Conservation (phyloP, 176 grass and related monocot genomes). For the Poa annua region DNA sequence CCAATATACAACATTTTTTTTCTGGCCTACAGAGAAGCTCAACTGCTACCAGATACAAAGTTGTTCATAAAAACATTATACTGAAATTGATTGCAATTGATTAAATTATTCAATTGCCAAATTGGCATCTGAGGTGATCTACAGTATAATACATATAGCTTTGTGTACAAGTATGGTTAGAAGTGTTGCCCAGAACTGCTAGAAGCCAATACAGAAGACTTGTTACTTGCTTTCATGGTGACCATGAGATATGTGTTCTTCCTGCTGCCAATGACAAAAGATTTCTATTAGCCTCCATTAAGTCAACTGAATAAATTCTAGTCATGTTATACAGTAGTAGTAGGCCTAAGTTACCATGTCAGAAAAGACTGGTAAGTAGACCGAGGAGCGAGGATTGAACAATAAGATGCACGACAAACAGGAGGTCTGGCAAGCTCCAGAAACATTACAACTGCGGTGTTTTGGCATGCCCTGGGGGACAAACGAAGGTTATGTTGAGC, state of each 20-base stretch:
- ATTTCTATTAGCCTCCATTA: neutral
- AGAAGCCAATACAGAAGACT: neutral
- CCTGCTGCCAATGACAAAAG: neutral
- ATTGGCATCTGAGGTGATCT: neutral
- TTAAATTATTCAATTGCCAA: neutral
- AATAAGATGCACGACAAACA: neutral
- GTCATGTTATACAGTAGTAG: neutral
- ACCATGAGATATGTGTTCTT: neutral
- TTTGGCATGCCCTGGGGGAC: neutral
- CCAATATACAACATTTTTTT: neutral
- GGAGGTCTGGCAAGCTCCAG: neutral
- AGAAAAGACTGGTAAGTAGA: neutral
- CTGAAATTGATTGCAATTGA: neutral
- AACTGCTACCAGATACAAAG: neutral
- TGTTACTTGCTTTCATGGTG: constrained; percentile 1
- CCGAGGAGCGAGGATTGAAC: neutral
- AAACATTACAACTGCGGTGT: neutral
- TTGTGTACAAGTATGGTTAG: neutral
- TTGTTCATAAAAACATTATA: neutral
- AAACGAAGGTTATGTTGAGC: neutral
- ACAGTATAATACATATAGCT: neutral
- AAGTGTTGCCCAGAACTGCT: neutral
- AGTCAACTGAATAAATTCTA: neutral
- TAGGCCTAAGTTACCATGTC: neutral
- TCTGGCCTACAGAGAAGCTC: neutral